Conservation (phyloP, 2,329 filamentous ascomycete genomes). For the Fusarium nisikadoi region DNA sequence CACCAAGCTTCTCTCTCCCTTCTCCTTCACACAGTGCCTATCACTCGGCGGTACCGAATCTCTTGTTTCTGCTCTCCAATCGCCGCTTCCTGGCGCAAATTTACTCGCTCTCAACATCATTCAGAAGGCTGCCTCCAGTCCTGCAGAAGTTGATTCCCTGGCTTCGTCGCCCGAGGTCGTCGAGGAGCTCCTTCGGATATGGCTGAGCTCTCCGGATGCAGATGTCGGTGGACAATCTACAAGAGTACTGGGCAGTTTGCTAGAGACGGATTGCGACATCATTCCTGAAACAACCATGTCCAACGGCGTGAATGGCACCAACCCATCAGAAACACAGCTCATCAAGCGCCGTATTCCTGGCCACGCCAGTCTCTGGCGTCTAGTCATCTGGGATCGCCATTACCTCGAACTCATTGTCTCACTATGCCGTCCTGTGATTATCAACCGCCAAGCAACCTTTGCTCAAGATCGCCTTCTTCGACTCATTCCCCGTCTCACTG, state of each 20-base stretch:
- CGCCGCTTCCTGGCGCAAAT: slow-evolving; percentile 66
- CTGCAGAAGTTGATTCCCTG: slow-evolving; percentile 62
- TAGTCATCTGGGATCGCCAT: slow-evolving; percentile 59
- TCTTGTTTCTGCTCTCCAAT: slow-evolving; percentile 63
- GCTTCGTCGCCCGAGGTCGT: slow-evolving; percentile 61
- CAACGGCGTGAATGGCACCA: slow-evolving; percentile 32
- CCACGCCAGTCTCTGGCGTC: slow-evolving; percentile 64
- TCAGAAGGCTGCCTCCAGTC: slow-evolving; percentile 62
- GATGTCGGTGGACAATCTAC: slow-evolving; percentile 66
- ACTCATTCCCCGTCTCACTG: slow-evolving; percentile 61
- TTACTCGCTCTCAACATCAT: slow-evolving; percentile 67
- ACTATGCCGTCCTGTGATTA: slow-evolving; percentile 47
- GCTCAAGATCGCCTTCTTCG: slow-evolving; percentile 65
- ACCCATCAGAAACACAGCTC: slow-evolving; percentile 50
- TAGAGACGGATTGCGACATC: slow-evolving; percentile 65
- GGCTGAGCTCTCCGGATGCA: slow-evolving; percentile 64
- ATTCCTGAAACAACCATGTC: slow-evolving; percentile 35
- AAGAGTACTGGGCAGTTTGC: slow-evolving; percentile 62
- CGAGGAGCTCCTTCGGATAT: slow-evolving; percentile 59
- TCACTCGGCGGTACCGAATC: slow-evolving; percentile 62
- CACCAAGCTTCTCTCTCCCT: slow-evolving; percentile 65
- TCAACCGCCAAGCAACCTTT: slow-evolving; percentile 56
- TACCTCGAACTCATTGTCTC: slow-evolving; percentile 58
- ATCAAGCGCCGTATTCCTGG: slow-evolving; percentile 56
- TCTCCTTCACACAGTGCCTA: slow-evolving; percentile 63